Percentiles rank a stretch among this genome's conserved stretches.
Conservation (phyloP, 768 basidiomycete species). For the Albatrellus ellisii region DNA sequence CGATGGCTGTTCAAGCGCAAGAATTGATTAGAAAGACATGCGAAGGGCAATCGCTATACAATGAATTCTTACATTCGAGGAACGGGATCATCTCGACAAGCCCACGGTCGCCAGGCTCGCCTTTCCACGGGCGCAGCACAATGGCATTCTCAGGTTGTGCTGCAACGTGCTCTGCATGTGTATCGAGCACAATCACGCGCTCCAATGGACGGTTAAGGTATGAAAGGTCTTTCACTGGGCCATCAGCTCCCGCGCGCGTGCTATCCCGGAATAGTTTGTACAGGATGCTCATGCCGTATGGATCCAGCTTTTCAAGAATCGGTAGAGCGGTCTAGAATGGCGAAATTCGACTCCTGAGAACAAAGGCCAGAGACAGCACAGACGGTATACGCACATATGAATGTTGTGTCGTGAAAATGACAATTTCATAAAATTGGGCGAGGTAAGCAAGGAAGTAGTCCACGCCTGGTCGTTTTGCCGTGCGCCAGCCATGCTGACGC, state of each 20-base stretch:
- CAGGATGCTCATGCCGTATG: slow-evolving; percentile 78
- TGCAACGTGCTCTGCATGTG: slow-evolving; percentile 60
- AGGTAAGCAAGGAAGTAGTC: slow-evolving; percentile 98
- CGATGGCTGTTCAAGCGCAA: slow-evolving; percentile 49
- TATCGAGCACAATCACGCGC: slow-evolving; percentile 82
- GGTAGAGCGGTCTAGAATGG: slow-evolving; percentile 64
- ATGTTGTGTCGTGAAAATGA: slow-evolving; percentile 87
- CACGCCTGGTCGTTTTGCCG: slow-evolving; percentile 93
- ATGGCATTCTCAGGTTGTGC: slow-evolving; percentile 86
- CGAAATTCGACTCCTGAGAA: slow-evolving; percentile 2
- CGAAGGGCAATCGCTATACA: slow-evolving; percentile 3
- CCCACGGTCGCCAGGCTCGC: slow-evolving; percentile 59
- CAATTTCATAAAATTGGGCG: slow-evolving; percentile 96
- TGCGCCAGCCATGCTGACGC: slow-evolving; percentile 93
- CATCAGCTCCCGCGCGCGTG: slow-evolving; percentile 71
- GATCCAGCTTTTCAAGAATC: slow-evolving; percentile 87
- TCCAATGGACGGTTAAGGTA: slow-evolving; percentile 65
- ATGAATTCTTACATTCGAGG: slow-evolving; percentile 83
- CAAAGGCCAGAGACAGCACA: neutral
- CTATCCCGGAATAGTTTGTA: slow-evolving; percentile 91
- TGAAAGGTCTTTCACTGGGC: slow-evolving; percentile 88
- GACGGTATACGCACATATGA: slow-evolving; percentile 46
- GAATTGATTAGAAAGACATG: neutral
- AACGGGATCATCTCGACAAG: slow-evolving; percentile 93
- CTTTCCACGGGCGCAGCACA: slow-evolving; percentile 76